Base-by-base conservation (phyloP, 139 green algal genomes). In the Raphidocelis subcapitata region DNA sequence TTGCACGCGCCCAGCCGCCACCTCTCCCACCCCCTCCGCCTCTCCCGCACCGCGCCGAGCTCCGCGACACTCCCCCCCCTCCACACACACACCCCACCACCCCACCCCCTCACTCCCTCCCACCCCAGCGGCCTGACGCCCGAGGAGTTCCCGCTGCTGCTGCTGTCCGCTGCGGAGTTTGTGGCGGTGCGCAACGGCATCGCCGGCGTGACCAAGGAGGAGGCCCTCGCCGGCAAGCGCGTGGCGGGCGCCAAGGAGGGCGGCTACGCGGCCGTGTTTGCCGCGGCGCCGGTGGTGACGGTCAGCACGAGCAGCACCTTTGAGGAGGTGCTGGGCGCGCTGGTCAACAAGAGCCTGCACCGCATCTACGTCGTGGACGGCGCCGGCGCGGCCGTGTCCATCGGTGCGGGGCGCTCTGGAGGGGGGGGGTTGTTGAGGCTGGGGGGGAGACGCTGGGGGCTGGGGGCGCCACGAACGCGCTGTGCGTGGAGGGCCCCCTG, bases 281-380 rank as follows among this genome's bases (percentile, higher is more conserved):
- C 60, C 10, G 60, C 3, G 23, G 32, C 47, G 21, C 70, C 70
- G 28, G 70, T 61, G 1, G 52, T 77, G 29, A 47, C 35, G 15
- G 70, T 77, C 5, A 77, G 31, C 3, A 20, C 15, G 3, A n/a
- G 41, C 61, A 56, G 14, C 70, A 77, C 61, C 32, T 55, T 77
- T 29, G 70, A 64, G 47, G 18, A 20, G 21, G 70, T 77, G 47
- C 67, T 74, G 29, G 26, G 63, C 31, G 20, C 64, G 15, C 69
- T 82, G 12, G 64, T 63, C 16, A 56, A 54, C 15, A 78, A 72
- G 69, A 49, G 62, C 28, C 57, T 81, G 70, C 82, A 87, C 79
- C 79, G 82, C 56, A 65, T 83, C 54, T 86, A 87, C 35, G 79
- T 87, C 23, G 55, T 79, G 44, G 79, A 86, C 31, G 70, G 4